Evolutionary conservation across 148 eudicot species (phyloP), one percentile per base, ranked within the genome.

Genomic region (Fagopyrum esculentum): DNA sequence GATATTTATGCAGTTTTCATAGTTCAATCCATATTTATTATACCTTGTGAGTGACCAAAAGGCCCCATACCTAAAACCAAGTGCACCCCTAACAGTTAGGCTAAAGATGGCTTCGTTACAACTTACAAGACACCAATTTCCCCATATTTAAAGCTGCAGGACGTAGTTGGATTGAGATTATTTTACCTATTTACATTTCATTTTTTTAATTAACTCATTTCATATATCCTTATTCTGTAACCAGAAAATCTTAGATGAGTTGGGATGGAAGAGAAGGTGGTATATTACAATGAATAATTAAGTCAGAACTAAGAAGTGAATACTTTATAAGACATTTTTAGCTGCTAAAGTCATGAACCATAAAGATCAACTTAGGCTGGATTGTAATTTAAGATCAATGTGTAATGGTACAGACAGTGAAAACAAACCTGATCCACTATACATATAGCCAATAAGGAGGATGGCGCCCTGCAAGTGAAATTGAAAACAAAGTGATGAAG

Each of bases 361-460:
- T 45, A 64, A 64, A 40, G 70, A 59, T 22, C 35, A 59, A 22
- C 30, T 59, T 59, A 59, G 9, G 17, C 4, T 56, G 61, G 8
- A 8, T 29, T 30, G 10, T 9, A 26, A 9, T 16, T 61, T 61
- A 63, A 3, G n/a, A 46, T 47, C 52, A 12, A 9, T 72, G 40
- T 47, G 35, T 72, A 72, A 12, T 48, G 35, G 15, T 49, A 73
- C 17, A 73, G 75, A 35, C 43, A 51, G 7, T 51, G 75, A 51
- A 43, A 73, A 81, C 97, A 73, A 6, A 92, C 98, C 98, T 81
- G 98, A 88, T 78, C 91, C 91, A 80, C 87, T 89, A 80, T 92
- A 92, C 45, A 92, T 46, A 81, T 92, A 92, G 59, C 93, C 96
- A 83, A 90, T 64, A 76, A 90, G 83, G 74, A 92, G 90, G 77